Evolutionary conservation across 75 land plant genomes (phyloP).

Genomic region (Picea sitchensis): DNA sequence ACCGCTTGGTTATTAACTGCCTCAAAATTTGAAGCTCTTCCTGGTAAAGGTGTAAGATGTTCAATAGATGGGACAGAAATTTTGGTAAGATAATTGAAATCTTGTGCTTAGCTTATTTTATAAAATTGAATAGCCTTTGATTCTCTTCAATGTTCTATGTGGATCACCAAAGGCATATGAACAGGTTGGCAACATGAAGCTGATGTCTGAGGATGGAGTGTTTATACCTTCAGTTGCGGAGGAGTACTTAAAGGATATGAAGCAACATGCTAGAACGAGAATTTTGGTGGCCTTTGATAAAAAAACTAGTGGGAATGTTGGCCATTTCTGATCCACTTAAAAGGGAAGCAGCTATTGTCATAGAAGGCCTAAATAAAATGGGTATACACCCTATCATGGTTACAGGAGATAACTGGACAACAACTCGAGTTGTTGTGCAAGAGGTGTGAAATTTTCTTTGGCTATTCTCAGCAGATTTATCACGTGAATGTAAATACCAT

Average conservation of each 20-base stretch:
- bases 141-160: no score
- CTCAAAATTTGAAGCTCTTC: constrained; percentile 50
- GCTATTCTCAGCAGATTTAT: no score
- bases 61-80: constrained; percentile 32
- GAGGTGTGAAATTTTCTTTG: no score
- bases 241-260: constrained; percentile 54
- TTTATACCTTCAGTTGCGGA: constrained; percentile 54
- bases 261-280: constrained; percentile 89
- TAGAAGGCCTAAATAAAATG: constrained; percentile 69
- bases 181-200: constrained; percentile 68
- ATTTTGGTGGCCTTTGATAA: constrained; percentile 69
- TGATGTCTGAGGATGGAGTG: constrained; percentile 44
- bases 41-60: constrained; percentile 67
- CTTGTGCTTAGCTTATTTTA: background rate
- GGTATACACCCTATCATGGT: constrained; percentile 66
- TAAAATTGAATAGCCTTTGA: background rate
- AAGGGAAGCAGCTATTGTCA: constrained; percentile 82
- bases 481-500: background rate
- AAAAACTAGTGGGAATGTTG: constrained; percentile 52
- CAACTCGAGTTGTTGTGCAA: no score
- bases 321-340: constrained; percentile 89
- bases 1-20: constrained; percentile 27
- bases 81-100: constrained; percentile 31
- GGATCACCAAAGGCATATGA: background rate
- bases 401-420: no score